phyloP scores from a whole-genome alignment of 495 filamentous ascomycete genomes.

The Darksidea phi region DNA sequence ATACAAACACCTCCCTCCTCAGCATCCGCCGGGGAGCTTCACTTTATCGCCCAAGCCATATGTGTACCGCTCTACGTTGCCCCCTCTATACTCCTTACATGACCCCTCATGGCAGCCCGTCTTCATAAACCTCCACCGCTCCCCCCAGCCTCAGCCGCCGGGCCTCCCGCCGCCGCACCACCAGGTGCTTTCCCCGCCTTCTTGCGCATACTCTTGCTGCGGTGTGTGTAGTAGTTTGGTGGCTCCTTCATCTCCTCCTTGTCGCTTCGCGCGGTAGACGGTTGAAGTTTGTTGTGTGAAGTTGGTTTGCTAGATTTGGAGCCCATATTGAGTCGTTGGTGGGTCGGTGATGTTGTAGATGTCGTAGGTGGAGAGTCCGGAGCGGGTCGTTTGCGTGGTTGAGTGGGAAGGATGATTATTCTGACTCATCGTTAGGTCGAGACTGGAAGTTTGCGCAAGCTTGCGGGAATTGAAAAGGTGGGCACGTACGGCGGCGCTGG shows the following conservation, averaged over 20 bases:
- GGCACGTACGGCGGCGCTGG: constrained; percentile 6
- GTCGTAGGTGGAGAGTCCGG: background rate
- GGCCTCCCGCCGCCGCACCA: background rate
- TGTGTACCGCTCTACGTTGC: no score
- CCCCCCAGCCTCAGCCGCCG: background rate
- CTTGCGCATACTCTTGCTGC: constrained; percentile 19
- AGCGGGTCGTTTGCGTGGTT: background rate
- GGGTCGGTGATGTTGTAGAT: background rate
- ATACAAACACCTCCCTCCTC: background rate
- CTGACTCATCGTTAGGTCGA: no score
- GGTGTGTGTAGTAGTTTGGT: constrained; percentile 24
- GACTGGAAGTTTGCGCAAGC: no score
- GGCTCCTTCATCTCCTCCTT: constrained; percentile 26
- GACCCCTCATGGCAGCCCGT: background rate
- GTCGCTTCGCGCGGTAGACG: constrained; percentile 4
- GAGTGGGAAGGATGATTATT: background rate
- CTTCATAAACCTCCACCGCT: background rate
- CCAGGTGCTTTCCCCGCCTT: constrained; percentile 12
- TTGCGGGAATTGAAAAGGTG: no score
- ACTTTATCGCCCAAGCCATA: background rate
- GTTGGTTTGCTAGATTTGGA: constrained; percentile 13
- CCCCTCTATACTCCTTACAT: no score
- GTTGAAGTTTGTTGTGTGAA: constrained; percentile 15
- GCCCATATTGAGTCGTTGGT: constrained; percentile 2
- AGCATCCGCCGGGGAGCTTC: background rate